Percentiles rank a stretch among this genome's conserved stretches.
phyloP scores from a whole-genome alignment of 331 rosid genomes.

The Ulmus americana region DNA sequence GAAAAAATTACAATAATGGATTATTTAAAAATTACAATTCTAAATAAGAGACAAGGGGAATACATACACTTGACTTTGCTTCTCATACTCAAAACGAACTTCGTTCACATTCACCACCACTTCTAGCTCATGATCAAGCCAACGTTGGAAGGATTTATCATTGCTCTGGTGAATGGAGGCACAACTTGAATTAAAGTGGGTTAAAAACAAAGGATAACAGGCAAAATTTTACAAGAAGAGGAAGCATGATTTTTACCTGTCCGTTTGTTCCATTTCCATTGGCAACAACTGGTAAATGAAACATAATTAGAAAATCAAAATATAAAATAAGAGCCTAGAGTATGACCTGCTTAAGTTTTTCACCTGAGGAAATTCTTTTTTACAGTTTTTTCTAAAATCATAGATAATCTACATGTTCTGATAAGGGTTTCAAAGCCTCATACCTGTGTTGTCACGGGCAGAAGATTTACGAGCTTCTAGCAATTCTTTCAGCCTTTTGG shows the following conservation, averaged over 20 bases:
- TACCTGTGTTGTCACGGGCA: conserved; percentile 78
- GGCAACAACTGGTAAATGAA: conserved; percentile 50
- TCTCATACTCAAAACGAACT: conserved; percentile 96
- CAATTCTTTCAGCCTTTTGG: conserved; percentile 95
- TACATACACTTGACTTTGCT: conserved; percentile 97
- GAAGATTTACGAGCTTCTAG: conserved; percentile 96
- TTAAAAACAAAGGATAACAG: conserved; percentile 20
- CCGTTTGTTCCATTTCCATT: conserved; percentile 76
- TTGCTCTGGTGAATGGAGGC: conserved; percentile 64
- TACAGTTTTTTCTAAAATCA: conserved; percentile 21
- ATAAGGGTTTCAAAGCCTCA: conserved; percentile 12
- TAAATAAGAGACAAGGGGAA: conserved; percentile 8
- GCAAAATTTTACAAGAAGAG: conserved; percentile 20
- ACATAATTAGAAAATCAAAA: conserved; percentile 27
- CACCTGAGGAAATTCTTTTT: conserved; percentile 7
- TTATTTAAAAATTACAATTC: conserved; percentile 14
- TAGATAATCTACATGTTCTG: conserved; percentile 6
- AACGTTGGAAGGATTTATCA: conserved; percentile 86
- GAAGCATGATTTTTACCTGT: conserved; percentile 57
- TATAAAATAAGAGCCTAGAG: conserved; percentile 14
- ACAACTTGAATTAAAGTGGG: conserved; percentile 29
- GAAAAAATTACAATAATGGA: conserved; percentile 18
- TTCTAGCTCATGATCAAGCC: conserved; percentile 98
- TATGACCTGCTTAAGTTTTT: conserved; percentile 22
- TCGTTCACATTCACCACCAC: conserved; percentile 97